Percentiles rank a stretch among this genome's conserved stretches.
phyloP scores from a whole-genome alignment of 345 rosid species.

The Aethionema arabicum region DNA sequence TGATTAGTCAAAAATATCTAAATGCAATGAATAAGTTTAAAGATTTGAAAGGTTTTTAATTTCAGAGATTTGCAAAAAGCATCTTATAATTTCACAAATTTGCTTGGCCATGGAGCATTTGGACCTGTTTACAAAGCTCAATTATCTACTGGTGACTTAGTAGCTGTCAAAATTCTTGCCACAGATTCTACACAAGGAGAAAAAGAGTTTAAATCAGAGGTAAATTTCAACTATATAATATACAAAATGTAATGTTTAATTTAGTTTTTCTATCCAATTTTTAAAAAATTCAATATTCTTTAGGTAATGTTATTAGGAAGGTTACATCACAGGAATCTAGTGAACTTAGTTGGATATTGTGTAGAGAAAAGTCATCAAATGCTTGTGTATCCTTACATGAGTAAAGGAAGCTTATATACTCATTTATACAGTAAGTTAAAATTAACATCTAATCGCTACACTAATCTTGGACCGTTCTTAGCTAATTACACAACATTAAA shows the following conservation, averaged over 20 bases:
- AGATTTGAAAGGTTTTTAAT: background rate
- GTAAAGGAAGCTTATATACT: conserved; percentile 79
- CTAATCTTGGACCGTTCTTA: background rate
- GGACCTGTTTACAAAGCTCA: conserved; percentile 87
- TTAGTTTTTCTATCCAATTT: too few species aligned
- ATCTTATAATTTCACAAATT: conserved; percentile 68
- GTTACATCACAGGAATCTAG: conserved; percentile 81
- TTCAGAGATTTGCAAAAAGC: conserved; percentile 82
- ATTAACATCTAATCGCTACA: too few species aligned
- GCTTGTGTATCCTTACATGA: conserved; percentile 81
- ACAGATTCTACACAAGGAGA: conserved; percentile 87
- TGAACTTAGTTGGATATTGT: conserved; percentile 83
- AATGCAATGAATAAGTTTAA: background rate
- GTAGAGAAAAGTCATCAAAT: conserved; percentile 79
- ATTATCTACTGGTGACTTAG: conserved; percentile 66
- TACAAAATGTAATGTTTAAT: too few species aligned
- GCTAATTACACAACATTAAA: background rate
- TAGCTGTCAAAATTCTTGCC: conserved; percentile 82
- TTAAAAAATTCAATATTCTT: background rate
- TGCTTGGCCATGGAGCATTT: conserved; percentile 84
- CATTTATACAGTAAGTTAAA: conserved; percentile 72
- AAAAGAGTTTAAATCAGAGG: conserved; percentile 86
- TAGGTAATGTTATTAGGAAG: conserved; percentile 85
- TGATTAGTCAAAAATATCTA: too few species aligned
- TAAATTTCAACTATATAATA: conserved; percentile 14